phyloP scores from a whole-genome alignment of 2,329 filamentous ascomycete genomes.

The Pezicula radicicola region DNA sequence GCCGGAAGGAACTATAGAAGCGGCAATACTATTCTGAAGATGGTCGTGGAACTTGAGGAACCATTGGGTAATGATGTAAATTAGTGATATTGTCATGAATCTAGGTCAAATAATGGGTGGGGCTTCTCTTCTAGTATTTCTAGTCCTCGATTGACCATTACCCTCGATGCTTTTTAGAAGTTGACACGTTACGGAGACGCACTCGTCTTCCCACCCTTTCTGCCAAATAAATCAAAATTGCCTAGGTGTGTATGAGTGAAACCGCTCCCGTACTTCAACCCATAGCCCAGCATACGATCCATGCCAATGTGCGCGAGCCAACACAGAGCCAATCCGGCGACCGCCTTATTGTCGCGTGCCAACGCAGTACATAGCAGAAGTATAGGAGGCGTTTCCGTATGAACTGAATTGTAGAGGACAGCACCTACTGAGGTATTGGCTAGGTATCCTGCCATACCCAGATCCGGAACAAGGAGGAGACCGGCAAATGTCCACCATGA shows the following conservation, averaged over 20 bases:
- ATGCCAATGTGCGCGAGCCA: slow-evolving; percentile 1
- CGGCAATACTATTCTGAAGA: not conserved
- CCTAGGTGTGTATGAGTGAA: slow-evolving; percentile 1
- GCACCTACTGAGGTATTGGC: slow-evolving; percentile 1
- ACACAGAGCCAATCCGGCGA: not conserved
- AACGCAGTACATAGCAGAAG: slow-evolving; percentile 1
- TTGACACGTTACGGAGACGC: not conserved
- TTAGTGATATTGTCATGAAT: too few relatives aligned
- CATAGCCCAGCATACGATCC: slow-evolving; percentile 2
- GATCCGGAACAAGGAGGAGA: not conserved
- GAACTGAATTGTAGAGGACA: not conserved
- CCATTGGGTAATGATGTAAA: too few relatives aligned
- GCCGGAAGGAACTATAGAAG: not conserved
- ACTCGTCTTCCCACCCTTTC: not conserved
- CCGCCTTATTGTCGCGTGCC: not conserved
- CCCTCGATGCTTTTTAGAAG: not conserved
- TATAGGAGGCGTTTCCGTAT: slow-evolving; percentile 2
- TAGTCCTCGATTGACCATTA: not conserved
- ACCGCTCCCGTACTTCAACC: slow-evolving; percentile 1
- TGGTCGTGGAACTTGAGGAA: not conserved
- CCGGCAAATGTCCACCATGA: slow-evolving; percentile 3
- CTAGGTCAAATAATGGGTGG: too few relatives aligned
- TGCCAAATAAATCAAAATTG: not conserved
- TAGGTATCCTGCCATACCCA: slow-evolving; percentile 1
- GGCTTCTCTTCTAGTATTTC: not conserved